Conservation (phyloP, 768 basidiomycete genomes). For the Sporobolomyces roseus region DNA sequence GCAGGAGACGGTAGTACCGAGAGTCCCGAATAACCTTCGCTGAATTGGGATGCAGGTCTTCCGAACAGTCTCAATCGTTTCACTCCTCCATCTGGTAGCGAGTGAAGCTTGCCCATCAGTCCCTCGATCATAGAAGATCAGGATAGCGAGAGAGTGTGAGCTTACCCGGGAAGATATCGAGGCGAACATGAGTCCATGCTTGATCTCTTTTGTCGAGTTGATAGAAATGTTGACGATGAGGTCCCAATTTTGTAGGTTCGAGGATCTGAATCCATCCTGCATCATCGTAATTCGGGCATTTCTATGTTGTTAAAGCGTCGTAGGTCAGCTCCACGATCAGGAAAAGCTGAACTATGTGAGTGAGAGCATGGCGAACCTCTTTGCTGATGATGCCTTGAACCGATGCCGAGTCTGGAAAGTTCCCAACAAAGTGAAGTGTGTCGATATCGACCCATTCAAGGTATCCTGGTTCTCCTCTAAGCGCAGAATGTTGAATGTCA, state of each 20-base stretch:
- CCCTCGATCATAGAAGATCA: neutral
- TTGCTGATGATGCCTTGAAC: conserved; percentile 58
- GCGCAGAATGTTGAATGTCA: neutral
- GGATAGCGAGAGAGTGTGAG: neutral
- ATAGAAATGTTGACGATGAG: conserved; percentile 85
- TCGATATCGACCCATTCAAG: conserved; percentile 80
- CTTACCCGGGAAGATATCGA: conserved; percentile 75
- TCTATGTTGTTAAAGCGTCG: conserved; percentile 28
- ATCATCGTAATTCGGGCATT: conserved; percentile 49
- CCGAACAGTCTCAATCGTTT: conserved; percentile 86
- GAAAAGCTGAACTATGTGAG: neutral
- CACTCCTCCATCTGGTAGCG: conserved; percentile 72
- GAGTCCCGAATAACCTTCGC: conserved; percentile 14
- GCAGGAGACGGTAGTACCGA: neutral
- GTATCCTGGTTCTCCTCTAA: conserved; percentile 67
- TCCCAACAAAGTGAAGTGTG: conserved; percentile 92
- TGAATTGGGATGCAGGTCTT: conserved; percentile 50
- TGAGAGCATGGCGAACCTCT: conserved; percentile 45
- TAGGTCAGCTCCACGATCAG: neutral
- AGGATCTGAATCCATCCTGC: conserved; percentile 71
- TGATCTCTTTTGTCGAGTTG: conserved; percentile 64
- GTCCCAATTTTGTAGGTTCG: conserved; percentile 72
- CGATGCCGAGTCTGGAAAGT: conserved; percentile 85
- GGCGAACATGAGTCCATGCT: conserved; percentile 73
- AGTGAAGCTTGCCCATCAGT: too few species aligned